Evolutionary conservation across 192 early-diverging fungal species (phyloP), one percentile per base, ranked within the genome.

Genomic region (Phlyctochytrium planicorne): DNA sequence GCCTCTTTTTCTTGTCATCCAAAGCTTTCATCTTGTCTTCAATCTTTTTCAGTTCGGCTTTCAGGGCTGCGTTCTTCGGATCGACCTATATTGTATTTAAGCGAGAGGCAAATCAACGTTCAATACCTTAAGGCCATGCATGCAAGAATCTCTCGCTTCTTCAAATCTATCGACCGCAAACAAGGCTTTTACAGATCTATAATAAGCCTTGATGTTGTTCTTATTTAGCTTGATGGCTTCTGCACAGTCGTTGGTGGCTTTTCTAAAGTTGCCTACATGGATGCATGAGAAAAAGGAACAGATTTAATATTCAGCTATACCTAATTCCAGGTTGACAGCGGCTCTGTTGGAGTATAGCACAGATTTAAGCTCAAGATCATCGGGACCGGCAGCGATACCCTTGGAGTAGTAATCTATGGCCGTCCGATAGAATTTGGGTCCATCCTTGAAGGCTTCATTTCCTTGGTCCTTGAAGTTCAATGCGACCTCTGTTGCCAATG

Each of bases 381-480:
- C 85, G 75, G 81, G 88, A 83, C 86, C 59, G 78, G 87, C 53
- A 78, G 67, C 88, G 25, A 99, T 72, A 0, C 88, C 97, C 53
- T 94, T 88, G 30, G 93, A 92, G 80, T 99, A 99, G 76, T 78
- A 95, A 30, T 79, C 66, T 25, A 91, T 82, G 2, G 96, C 97
- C 59, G 94, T 87, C 36, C 82, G 71, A 78, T 87, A 97, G 2
- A 60, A 36, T 62, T 85, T 84, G 4, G 30, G 35, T 14, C 90
- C 89, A 31, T 73, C 82, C 67, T 90, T 84, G 80, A 94, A 98
- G 57, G 84, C 80, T 17, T 93, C 92, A 79, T 99, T 99, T 70
- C 97, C 97, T 79, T 97, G 94, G 55, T 90, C 88, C 78, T 97
- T 98, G 66, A 96, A 94, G 80, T 96, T 97, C 30, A 80, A 78